Evolutionary conservation across 1,284 basidiomycete species (phyloP).

Genomic region (Rhodotorula sp.): DNA sequence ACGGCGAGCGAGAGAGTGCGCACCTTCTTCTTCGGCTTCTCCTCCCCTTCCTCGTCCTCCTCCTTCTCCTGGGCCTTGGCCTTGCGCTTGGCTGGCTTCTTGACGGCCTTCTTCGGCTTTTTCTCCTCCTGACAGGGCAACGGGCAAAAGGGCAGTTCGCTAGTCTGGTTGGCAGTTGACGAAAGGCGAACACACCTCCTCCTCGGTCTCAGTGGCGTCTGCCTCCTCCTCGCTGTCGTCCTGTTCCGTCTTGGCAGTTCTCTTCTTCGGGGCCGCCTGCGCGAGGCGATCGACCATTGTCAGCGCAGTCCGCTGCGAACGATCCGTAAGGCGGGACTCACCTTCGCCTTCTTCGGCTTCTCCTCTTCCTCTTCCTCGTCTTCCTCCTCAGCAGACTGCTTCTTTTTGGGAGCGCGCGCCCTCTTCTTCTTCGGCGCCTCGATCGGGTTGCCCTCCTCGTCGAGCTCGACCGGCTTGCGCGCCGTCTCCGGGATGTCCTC

Average conservation of each 20-base stretch:
- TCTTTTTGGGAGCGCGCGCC: slow-evolving; percentile 11
- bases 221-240: neutral
- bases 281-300: too few species aligned
- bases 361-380: slow-evolving; percentile 7
- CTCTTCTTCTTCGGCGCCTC: slow-evolving; percentile 20
- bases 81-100: slow-evolving; percentile 21
- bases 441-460: slow-evolving; percentile 12
- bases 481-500: slow-evolving; percentile 42
- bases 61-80: slow-evolving; percentile 20
- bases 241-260: too few species aligned
- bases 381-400: slow-evolving; percentile 4
- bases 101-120: slow-evolving; percentile 15
- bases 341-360: slow-evolving; percentile 4
- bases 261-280: too few species aligned
- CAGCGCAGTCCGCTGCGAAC: too few species aligned
- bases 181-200: neutral
- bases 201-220: neutral
- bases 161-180: too few species aligned
- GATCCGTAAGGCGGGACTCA: too few species aligned
- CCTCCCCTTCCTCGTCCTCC: neutral
- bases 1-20: too few species aligned
- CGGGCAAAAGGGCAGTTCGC: neutral
- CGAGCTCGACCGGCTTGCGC: slow-evolving; percentile 30
- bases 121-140: neutral
- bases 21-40: slow-evolving; percentile 14